Base-by-base conservation (phyloP, 345 rosid species). In the Eucalyptus erythrocorys region DNA sequence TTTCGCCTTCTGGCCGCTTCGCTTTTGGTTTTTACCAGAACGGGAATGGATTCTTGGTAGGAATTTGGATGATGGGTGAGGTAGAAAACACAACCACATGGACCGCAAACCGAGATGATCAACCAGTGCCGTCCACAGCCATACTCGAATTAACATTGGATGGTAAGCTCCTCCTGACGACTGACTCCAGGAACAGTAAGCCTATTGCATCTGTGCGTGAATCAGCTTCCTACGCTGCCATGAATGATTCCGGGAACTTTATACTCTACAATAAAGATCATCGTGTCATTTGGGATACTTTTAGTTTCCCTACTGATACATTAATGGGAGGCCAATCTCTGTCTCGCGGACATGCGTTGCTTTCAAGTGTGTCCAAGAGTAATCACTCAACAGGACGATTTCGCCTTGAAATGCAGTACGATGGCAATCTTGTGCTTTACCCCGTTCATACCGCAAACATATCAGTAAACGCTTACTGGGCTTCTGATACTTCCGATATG, bases 351-450 rank as follows among this genome's bases (percentile, higher is more conserved):
- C 0, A 0, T 7, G 5, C 51, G 1, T 64, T 91, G 88, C 6
- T 85, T 49, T 90, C 94, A 2, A 87, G 92, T 2, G 48, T 49
- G 24, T 91, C 91, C 1, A 53, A 55, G n/a, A 89, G 86, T 11
- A 32, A 90, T 16, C 87, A 47, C 68, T 92, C 93, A 10, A 82
- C 86, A 26, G 92, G 92, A 71, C 43, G 76, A 40, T 92, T 90
- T 87, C 5, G 10, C 13, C 91, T 92, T 7, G 4, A 2, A 1
- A 87, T 90, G 93, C 91, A 90, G n/a, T 1, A 4, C 3, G 91
- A 92, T 90, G 92, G 91, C 4, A 89, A 92, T 82, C 91, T 91
- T 66, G 92, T 86, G 85, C 89, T 86, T 8, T 91, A 91, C 81
- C 93, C 92, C 10, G 4, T 57, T 45, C 55, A 86, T 4, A 48